Base-by-base conservation (phyloP, 805 yeast species). In the Lachancea kluyveri region DNA sequence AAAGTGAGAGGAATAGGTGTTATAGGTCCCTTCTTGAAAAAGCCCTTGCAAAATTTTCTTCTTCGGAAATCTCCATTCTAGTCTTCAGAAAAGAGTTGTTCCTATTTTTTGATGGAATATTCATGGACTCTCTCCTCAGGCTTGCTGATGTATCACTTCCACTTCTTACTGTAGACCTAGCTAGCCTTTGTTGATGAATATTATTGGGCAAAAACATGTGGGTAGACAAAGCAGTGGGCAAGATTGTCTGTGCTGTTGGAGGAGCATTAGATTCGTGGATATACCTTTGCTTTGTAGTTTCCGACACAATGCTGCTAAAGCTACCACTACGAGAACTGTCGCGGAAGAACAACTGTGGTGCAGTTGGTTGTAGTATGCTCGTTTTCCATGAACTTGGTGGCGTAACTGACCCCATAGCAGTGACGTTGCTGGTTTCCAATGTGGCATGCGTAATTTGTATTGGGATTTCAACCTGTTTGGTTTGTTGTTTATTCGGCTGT, bases 201-300 rank as follows among this genome's bases (percentile, higher is more conserved):
- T 51, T 49, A 36, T 74, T 73, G 4, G 79, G 78, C 24, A 72
- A 44, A 47, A 74, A 73, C 77, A 74, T 73, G 46, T 74, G 79
- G 2, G 79, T 74, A 4, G 77, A 63, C 21, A 74, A 51, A 1
- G 79, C 79, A 4, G 77, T 72, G n/a, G 79, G 79, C 21, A 74
- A 54, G 12, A 74, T 49, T 0, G 77, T 72, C 1, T 73, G 59
- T 1, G 78, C 78, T 2, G 78, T 68, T 6, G 73, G 68, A n/a
- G 79, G 79, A 1, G 78, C 79, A 44, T 70, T 72, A 1, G 78
- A 73, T 35, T 64, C 65, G 37, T 67, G 72, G 20, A 41, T 42
- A 42, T 53, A 57, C 13, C 52, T 46, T n/a, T 48, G 48, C 21
- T 54, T 53, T 1, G 63, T 56, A 9, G 60, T 39, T 28, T 60